These are phyloP conservation scores for Emmonsiellopsis sp. DNA, from an alignment of 2,329 filamentous ascomycete genomes.

Conservation along the genomic window DNA sequence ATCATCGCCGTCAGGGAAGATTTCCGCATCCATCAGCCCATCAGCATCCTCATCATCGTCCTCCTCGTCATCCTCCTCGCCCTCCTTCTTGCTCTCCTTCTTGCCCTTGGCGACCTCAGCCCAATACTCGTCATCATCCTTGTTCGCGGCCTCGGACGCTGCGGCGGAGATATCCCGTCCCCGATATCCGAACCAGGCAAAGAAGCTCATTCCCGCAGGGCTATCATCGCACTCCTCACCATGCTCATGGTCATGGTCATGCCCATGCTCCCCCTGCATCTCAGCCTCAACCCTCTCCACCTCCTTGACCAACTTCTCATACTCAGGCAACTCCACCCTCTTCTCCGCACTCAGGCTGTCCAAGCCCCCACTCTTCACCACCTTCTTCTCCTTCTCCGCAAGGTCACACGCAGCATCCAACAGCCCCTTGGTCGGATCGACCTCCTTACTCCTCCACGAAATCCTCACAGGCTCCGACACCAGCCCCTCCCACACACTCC, in stretches of 20 bases:
- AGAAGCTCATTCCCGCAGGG: slow-evolving; percentile 67
- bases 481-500: slow-evolving; percentile 60
- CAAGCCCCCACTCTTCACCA: slow-evolving; percentile 25
- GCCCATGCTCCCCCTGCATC: slow-evolving; percentile 18
- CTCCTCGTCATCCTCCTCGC: slow-evolving; percentile 44
- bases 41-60: slow-evolving; percentile 53
- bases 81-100: slow-evolving; percentile 36
- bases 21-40: slow-evolving; percentile 62
- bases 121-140: slow-evolving; percentile 52
- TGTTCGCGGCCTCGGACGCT: slow-evolving; percentile 55
- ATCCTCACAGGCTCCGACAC: slow-evolving; percentile 86
- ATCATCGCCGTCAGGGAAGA: slow-evolving; percentile 81
- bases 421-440: slow-evolving; percentile 75
- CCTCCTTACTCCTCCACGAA: slow-evolving; percentile 78
- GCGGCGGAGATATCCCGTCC: slow-evolving; percentile 61
- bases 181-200: slow-evolving; percentile 77
- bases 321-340: slow-evolving; percentile 42
- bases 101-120: slow-evolving; percentile 41
- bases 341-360: slow-evolving; percentile 34
- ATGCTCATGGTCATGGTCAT: slow-evolving; percentile 26
- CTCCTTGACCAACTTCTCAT: slow-evolving; percentile 45
- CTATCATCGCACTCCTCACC: slow-evolving; percentile 37
- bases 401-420: slow-evolving; percentile 63
- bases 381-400: slow-evolving; percentile 52
- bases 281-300: slow-evolving; percentile 29